Conservation (phyloP, 108 stramenopile genomes). For the Pseudonitzschia delicatissima region DNA sequence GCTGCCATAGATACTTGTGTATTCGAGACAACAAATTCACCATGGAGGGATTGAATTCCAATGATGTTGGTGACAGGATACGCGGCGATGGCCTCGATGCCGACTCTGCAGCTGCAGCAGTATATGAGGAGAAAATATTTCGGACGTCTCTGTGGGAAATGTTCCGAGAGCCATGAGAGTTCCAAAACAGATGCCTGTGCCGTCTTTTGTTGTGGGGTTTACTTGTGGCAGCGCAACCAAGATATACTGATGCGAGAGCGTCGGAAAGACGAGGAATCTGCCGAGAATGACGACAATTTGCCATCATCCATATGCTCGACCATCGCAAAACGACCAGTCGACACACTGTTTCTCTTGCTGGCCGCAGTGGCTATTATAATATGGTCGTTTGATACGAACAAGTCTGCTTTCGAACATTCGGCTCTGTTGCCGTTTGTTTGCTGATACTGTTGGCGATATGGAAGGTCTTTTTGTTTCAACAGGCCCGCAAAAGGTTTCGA, state of each 20-base stretch:
- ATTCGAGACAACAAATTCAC: too few relatives aligned
- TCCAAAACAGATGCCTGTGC: conserved; percentile 70
- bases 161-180: conserved; percentile 27
- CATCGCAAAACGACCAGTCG: conserved; percentile 38
- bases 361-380: conserved; percentile 49
- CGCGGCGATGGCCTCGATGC: too few relatives aligned
- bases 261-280: not conserved
- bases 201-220: conserved; percentile 68
- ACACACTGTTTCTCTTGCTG: conserved; percentile 45
- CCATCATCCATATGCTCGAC: conserved; percentile 24
- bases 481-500: not conserved
- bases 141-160: conserved; percentile 17
- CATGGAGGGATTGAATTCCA: too few relatives aligned
- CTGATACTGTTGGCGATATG: not conserved
- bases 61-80: too few relatives aligned
- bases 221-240: conserved; percentile 64
- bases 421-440: conserved; percentile 28
- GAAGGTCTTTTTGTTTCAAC: not conserved
- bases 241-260: conserved; percentile 52
- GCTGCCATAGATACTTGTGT: too few relatives aligned
- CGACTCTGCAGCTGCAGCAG: too few relatives aligned
- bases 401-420: conserved; percentile 37
- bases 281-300: not conserved
- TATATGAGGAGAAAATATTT: too few relatives aligned
- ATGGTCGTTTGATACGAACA: conserved; percentile 46